These are phyloP conservation scores for Dillenia turbinata DNA, from an alignment of 164 flowering plant species.

Conservation along the genomic window DNA sequence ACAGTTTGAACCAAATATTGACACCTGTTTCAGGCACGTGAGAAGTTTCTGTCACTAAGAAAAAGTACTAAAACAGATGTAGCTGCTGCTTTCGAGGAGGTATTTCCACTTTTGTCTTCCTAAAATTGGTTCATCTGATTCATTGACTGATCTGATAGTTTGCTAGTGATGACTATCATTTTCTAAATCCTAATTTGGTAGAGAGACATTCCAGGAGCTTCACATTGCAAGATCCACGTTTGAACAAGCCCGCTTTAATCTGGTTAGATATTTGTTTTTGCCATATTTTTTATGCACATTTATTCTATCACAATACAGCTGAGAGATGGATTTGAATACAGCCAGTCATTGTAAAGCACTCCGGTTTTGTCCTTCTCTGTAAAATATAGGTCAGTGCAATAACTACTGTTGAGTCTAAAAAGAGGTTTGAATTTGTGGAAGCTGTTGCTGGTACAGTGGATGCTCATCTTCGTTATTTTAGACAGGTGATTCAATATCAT, in stretches of 20 bases:
- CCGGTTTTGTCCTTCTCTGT: no score
- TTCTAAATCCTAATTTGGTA: slow-evolving; percentile 38
- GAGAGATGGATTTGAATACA: no score
- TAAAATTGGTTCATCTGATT: slow-evolving; percentile 2
- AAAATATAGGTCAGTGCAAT: slow-evolving; percentile 67
- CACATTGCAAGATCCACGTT: slow-evolving; percentile 78
- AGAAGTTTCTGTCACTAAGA: slow-evolving; percentile 57
- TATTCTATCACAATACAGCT: no score
- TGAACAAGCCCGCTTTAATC: slow-evolving; percentile 95
- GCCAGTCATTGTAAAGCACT: background rate
- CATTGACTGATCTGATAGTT: slow-evolving; percentile 9
- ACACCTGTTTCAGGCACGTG: slow-evolving; percentile 49
- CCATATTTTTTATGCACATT: no score
- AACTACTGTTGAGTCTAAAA: slow-evolving; percentile 87
- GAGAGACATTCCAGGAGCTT: slow-evolving; percentile 80
- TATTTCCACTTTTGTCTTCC: slow-evolving; percentile 17
- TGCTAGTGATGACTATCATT: slow-evolving; percentile 13
- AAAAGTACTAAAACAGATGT: slow-evolving; percentile 59
- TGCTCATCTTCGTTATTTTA: slow-evolving; percentile 95
- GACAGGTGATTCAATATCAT: slow-evolving; percentile 49
- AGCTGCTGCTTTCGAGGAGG: slow-evolving; percentile 57
- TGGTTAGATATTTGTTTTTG: slow-evolving; percentile 37
- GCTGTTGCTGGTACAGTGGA: slow-evolving; percentile 96
- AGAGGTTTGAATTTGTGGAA: slow-evolving; percentile 95
- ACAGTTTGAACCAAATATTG: no score